Conservation (phyloP, 2,329 filamentous ascomycete genomes). For the Xylogone sp. region DNA sequence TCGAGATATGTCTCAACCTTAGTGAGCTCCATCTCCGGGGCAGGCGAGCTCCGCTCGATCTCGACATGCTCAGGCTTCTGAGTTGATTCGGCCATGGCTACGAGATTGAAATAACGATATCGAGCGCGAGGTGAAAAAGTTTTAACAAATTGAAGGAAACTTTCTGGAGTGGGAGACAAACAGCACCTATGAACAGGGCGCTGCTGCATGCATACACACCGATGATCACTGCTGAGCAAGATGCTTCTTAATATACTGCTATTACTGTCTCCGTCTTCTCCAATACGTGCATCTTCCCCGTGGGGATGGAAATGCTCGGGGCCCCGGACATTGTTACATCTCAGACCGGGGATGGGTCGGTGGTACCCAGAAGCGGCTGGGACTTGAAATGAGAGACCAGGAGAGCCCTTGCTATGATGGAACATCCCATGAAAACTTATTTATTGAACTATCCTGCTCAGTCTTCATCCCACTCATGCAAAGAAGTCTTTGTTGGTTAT, state of each 20-base stretch:
- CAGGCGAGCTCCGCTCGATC: background rate
- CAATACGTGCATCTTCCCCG: background rate
- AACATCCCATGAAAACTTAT: too few relatives aligned
- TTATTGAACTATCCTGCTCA: too few relatives aligned
- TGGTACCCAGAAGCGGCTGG: background rate
- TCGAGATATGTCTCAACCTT: background rate
- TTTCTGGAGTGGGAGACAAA: background rate
- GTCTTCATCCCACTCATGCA: too few relatives aligned
- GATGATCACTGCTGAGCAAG: background rate
- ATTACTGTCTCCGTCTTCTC: background rate
- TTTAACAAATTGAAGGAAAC: background rate
- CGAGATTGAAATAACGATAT: too few relatives aligned
- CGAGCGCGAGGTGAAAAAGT: background rate
- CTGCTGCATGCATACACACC: background rate
- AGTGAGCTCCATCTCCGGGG: background rate
- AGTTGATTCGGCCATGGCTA: background rate
- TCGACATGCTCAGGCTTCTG: background rate
- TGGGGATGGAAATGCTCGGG: background rate
- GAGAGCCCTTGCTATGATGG: too few relatives aligned
- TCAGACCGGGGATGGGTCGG: background rate
- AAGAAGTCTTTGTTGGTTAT: too few relatives aligned
- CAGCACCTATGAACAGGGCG: background rate
- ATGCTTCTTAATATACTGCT: background rate
- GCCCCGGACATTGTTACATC: background rate
- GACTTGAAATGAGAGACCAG: background rate